phyloP scores from a whole-genome alignment of 495 filamentous ascomycete genomes.

The Hyaloscypha finlandica region DNA sequence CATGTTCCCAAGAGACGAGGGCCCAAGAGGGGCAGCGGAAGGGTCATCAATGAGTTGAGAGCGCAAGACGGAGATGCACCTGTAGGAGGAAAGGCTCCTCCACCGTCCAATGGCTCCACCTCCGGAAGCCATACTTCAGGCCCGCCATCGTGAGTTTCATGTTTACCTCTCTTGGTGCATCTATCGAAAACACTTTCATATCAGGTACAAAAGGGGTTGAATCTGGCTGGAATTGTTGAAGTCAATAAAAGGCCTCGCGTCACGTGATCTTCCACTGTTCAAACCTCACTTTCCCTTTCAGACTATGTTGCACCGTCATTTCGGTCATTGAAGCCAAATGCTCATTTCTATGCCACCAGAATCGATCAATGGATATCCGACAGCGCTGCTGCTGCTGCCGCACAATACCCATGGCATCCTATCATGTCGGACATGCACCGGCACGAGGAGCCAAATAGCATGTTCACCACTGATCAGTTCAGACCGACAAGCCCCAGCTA shows the following conservation, averaged over 20 bases:
- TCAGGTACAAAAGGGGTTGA: background rate
- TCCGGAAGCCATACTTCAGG: conserved; percentile 21
- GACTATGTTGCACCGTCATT: background rate
- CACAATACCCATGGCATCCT: conserved; percentile 23
- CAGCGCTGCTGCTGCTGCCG: conserved; percentile 14
- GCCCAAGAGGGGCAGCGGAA: conserved; percentile 38
- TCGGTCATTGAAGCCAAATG: background rate
- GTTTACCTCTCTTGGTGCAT: background rate
- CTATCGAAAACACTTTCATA: background rate
- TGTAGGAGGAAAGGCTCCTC: background rate
- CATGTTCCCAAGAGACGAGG: conserved; percentile 40
- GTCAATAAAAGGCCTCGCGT: background rate
- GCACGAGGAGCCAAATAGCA: conserved; percentile 31
- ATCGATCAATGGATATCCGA: conserved; percentile 30
- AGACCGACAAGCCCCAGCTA: conserved; percentile 33
- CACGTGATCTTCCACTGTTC: background rate
- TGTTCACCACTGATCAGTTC: conserved; percentile 35
- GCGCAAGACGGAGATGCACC: conserved; percentile 24
- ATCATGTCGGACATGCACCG: conserved; percentile 23
- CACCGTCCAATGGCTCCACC: conserved; percentile 19
- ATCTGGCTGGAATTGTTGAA: background rate
- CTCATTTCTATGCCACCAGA: conserved; percentile 13
- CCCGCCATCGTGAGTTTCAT: conserved; percentile 25
- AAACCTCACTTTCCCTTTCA: background rate
- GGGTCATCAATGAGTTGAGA: conserved; percentile 39